Percentiles rank a stretch among this genome's conserved stretches.
These are phyloP conservation scores for Globisporangium mamillatum DNA, from an alignment of 352 stramenopile species.

Conservation along the genomic window DNA sequence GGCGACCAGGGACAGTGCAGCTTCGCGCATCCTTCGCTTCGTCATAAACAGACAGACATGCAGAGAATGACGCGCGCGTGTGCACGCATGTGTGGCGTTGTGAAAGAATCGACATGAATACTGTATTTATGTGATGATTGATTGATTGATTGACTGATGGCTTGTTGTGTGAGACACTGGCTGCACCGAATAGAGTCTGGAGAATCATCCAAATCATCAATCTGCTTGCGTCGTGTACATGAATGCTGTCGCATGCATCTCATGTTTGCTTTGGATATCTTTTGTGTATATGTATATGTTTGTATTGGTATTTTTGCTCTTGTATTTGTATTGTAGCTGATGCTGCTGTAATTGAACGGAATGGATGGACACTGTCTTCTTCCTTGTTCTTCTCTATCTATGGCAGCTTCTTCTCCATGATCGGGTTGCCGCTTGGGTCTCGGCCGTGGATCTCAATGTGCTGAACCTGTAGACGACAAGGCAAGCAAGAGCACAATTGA, in stretches of 20 bases:
- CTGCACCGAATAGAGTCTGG: background rate
- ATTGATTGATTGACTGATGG: background rate
- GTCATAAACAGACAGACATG: background rate
- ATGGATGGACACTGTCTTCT: background rate
- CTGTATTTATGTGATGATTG: too few relatives aligned
- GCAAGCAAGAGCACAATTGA: background rate
- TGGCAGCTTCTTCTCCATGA: conserved; percentile 86
- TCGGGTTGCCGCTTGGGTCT: conserved; percentile 51
- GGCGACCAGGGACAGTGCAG: conserved; percentile 8
- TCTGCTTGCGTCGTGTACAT: background rate
- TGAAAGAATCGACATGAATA: background rate
- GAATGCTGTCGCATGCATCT: background rate
- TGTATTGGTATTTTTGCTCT: background rate
- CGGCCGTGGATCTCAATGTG: conserved; percentile 88
- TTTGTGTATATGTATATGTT: background rate
- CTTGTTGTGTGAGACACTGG: too few relatives aligned
- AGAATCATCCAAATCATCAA: background rate
- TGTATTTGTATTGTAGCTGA: background rate
- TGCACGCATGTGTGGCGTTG: background rate
- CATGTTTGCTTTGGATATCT: background rate
- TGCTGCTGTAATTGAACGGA: background rate
- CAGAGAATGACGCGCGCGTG: too few relatives aligned
- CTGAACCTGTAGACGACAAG: conserved; percentile 39
- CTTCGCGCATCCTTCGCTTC: background rate
- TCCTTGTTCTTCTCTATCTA: conserved; percentile 26